These are phyloP conservation scores for Coemansia pectinata DNA, from an alignment of 192 early-diverging fungal genomes.

Conservation along the genomic window DNA sequence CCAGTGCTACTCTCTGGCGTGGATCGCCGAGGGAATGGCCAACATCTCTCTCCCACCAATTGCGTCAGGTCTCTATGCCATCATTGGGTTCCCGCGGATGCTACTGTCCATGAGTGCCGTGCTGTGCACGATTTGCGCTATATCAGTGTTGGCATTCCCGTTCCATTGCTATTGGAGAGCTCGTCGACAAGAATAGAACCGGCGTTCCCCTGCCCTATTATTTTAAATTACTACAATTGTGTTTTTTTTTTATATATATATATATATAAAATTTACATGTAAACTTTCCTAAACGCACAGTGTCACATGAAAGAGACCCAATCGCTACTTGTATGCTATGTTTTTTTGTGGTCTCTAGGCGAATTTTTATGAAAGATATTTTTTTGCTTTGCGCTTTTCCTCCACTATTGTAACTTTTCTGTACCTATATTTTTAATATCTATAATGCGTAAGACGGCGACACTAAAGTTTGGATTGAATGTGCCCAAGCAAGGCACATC, in stretches of 20 bases:
- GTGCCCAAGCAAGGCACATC: slow-evolving; percentile 27
- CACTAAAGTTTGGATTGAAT: slow-evolving; percentile 40
- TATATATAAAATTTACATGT: neutral
- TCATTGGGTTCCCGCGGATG: slow-evolving; percentile 32
- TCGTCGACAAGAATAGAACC: neutral
- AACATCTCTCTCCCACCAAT: slow-evolving; percentile 45
- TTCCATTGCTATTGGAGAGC: slow-evolving; percentile 6
- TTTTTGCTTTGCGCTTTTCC: neutral
- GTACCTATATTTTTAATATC: neutral
- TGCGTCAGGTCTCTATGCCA: slow-evolving; percentile 29
- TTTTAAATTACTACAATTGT: neutral
- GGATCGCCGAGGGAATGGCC: slow-evolving; percentile 50
- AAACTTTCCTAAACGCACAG: neutral
- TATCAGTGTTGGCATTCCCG: slow-evolving; percentile 34
- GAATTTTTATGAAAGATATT: neutral
- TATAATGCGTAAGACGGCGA: slow-evolving; percentile 35
- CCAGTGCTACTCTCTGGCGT: slow-evolving; percentile 49
- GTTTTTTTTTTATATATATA: too few relatives aligned
- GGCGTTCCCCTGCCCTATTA: neutral
- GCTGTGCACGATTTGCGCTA: slow-evolving; percentile 28
- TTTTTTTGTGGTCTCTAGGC: neutral
- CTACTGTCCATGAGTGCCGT: slow-evolving; percentile 39
- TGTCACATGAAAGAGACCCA: neutral
- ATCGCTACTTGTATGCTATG: neutral
- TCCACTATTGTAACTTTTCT: neutral